A percentile compares a stretch with the other conserved stretches of the same genome.
Conservation (phyloP, 192 early-diverging fungal genomes). For the Linnemannia schmuckeri region DNA sequence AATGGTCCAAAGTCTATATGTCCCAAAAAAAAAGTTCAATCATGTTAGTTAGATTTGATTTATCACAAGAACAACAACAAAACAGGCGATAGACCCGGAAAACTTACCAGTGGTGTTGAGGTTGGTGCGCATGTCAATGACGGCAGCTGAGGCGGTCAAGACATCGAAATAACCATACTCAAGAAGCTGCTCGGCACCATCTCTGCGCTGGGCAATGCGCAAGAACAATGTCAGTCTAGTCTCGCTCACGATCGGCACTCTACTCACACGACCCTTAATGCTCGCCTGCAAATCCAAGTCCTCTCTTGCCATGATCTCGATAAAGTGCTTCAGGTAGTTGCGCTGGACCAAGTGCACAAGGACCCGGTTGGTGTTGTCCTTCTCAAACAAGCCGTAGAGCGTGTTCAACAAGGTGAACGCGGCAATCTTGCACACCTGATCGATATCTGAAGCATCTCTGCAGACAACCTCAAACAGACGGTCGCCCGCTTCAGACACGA, state of each 20-base stretch:
- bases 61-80: not conserved
- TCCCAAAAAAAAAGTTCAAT: not conserved
- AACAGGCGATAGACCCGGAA: not conserved
- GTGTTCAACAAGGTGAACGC: conserved; percentile 85
- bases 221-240: conserved; percentile 86
- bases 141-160: conserved; percentile 59
- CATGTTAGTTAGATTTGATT: not conserved
- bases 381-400: conserved; percentile 66
- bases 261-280: conserved; percentile 58
- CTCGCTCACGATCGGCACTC: conserved; percentile 74
- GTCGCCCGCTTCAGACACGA: conserved; percentile 71
- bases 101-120: conserved; percentile 37
- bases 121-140: conserved; percentile 56
- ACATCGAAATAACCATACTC: conserved; percentile 85
- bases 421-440: conserved; percentile 86
- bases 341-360: conserved; percentile 63
- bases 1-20: conserved; percentile 45
- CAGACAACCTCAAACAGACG: conserved; percentile 79
- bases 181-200: conserved; percentile 83
- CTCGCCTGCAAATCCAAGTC: conserved; percentile 70
- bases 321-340: conserved; percentile 69
- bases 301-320: conserved; percentile 71
- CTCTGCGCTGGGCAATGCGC: conserved; percentile 77
- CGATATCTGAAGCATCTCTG: conserved; percentile 87
- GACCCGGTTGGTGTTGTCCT: conserved; percentile 59